phyloP scores from a whole-genome alignment of 192 early-diverging fungal species.

The Entophlyctis luteolus region DNA sequence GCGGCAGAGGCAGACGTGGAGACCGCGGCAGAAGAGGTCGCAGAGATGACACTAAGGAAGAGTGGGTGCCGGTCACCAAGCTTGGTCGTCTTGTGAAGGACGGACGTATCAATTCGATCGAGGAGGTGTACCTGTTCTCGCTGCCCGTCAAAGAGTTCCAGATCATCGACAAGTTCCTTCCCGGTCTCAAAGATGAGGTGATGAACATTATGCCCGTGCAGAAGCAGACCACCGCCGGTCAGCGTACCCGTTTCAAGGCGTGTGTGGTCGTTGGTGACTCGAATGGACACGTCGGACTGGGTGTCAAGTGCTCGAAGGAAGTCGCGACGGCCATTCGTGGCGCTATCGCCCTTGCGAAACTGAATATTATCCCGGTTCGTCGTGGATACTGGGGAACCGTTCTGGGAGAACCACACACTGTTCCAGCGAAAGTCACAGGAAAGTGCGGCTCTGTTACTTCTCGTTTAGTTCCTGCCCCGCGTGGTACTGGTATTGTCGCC shows the following conservation, averaged over 20 bases:
- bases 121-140: conserved; percentile 97
- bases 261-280: conserved; percentile 97
- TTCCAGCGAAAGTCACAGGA: conserved; percentile 94
- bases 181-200: conserved; percentile 96
- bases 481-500: conserved; percentile 98
- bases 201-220: conserved; percentile 99
- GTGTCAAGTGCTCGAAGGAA: conserved; percentile 99
- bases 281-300: conserved; percentile 97
- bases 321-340: conserved; percentile 98
- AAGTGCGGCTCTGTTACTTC: conserved; percentile 86
- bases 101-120: conserved; percentile 93
- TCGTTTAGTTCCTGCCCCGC: conserved; percentile 95
- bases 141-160: conserved; percentile 99
- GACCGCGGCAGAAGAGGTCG: conserved; percentile 69
- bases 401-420: conserved; percentile 96
- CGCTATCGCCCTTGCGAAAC: conserved; percentile 98
- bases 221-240: conserved; percentile 99
- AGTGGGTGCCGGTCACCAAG: conserved; percentile 95
- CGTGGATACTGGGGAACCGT: conserved; percentile 98
- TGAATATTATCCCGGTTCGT: conserved; percentile 95
- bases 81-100: conserved; percentile 98
- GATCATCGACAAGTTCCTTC: conserved; percentile 93
- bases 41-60: conserved; percentile 80
- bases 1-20: conserved; percentile 69
- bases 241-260: conserved; percentile 99